Conservation (phyloP, 2,329 filamentous ascomycete genomes). For the Thelonectria rubi region DNA sequence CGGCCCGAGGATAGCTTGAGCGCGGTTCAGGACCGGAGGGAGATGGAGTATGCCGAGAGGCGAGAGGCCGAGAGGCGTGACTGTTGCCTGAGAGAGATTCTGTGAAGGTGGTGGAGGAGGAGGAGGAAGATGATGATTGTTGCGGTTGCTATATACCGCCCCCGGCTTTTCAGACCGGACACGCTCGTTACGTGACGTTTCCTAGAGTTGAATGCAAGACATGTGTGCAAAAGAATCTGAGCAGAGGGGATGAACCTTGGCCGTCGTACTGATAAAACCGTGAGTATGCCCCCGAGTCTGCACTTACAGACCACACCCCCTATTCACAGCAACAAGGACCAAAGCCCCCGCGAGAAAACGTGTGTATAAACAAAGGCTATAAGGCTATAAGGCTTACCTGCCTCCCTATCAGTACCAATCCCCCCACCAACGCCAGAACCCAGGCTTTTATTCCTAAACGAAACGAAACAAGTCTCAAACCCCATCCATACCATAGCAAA, state of each 20-base stretch:
- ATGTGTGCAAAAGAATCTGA: too few species aligned
- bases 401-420: not conserved
- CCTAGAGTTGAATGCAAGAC: not conserved
- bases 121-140: not conserved
- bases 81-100: too few species aligned
- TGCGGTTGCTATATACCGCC: not conserved
- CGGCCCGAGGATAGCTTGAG: conserved; percentile 9
- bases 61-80: too few species aligned
- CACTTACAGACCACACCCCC: too few species aligned
- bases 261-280: not conserved
- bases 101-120: not conserved
- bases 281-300: not conserved
- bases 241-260: too few species aligned
- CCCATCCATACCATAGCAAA: too few species aligned
- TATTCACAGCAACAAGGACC: too few species aligned
- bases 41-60: too few species aligned
- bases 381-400: not conserved
- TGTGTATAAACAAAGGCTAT: too few species aligned
- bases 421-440: not conserved
- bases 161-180: not conserved
- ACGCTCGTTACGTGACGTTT: not conserved
- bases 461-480: not conserved
- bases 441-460: not conserved
- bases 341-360: too few species aligned
- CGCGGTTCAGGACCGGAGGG: not conserved